Conservation (phyloP, 345 rosid species). For the Eucalyptus pumila region DNA sequence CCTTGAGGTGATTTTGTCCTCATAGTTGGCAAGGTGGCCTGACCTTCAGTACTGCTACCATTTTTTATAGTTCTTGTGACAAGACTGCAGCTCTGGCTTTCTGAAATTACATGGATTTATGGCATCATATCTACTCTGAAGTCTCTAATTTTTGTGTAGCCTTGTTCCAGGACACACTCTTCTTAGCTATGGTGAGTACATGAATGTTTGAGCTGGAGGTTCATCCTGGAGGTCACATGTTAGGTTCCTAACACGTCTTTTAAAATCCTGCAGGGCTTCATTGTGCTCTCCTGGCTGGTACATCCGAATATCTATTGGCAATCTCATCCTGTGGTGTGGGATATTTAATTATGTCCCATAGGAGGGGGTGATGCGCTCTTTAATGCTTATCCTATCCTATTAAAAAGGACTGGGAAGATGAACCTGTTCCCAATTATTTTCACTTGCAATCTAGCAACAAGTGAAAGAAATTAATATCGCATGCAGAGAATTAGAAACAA, state of each 20-base stretch:
- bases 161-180: constrained; percentile 75
- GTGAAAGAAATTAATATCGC: not conserved
- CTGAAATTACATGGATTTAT: not conserved
- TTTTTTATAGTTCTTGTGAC: not conserved
- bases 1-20: not conserved
- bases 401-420: not conserved
- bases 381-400: not conserved
- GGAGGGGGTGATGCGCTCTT: not conserved
- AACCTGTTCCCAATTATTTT: not conserved
- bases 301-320: not conserved
- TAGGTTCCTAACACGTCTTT: not conserved
- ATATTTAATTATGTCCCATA: not conserved
- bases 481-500: not conserved
- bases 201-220: not conserved
- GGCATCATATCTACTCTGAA: not conserved
- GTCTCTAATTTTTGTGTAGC: constrained; percentile 22
- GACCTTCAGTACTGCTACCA: not conserved
- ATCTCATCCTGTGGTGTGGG: not conserved
- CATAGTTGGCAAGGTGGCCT: not conserved
- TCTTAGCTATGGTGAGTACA: constrained; percentile 71
- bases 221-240: not conserved
- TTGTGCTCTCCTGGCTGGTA: constrained; percentile 88
- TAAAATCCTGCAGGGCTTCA: constrained; percentile 56
- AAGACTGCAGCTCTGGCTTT: not conserved
- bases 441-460: not conserved